Evolutionary conservation across 495 filamentous ascomycete species (phyloP).

Genomic region (Pyronema domesticum): DNA sequence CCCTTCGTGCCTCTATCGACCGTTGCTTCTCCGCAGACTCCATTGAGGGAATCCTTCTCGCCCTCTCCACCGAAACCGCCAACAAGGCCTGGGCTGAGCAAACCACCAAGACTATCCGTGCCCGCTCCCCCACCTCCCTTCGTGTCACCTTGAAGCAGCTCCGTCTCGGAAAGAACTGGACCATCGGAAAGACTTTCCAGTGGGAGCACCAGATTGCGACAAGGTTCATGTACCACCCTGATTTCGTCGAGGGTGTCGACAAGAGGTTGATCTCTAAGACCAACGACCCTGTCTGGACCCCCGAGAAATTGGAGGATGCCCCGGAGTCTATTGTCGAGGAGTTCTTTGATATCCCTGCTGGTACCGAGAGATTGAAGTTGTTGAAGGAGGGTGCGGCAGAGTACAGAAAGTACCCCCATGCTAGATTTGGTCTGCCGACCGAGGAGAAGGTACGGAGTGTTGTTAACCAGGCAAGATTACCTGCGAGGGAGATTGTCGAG

Average conservation of each 20-base stretch:
- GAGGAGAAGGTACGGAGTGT: slow-evolving; percentile 49
- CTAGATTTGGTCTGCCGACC: slow-evolving; percentile 47
- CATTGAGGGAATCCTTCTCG: slow-evolving; percentile 49
- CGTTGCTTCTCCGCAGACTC: slow-evolving; percentile 52
- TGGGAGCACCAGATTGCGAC: slow-evolving; percentile 62
- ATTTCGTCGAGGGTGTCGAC: slow-evolving; percentile 75
- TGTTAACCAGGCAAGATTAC: slow-evolving; percentile 29
- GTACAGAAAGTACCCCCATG: slow-evolving; percentile 53
- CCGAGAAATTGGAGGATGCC: slow-evolving; percentile 44
- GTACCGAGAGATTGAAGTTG: slow-evolving; percentile 34
- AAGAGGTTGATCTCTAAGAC: slow-evolving; percentile 53
- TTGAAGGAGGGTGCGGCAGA: slow-evolving; percentile 28
- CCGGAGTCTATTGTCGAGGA: slow-evolving; percentile 36
- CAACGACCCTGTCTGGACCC: slow-evolving; percentile 40
- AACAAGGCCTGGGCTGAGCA: slow-evolving; percentile 51
- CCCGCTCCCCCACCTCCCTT: slow-evolving; percentile 67
- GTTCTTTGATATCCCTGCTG: slow-evolving; percentile 37
- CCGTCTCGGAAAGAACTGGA: slow-evolving; percentile 55
- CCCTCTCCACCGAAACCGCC: slow-evolving; percentile 40
- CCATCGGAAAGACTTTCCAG: slow-evolving; percentile 63
- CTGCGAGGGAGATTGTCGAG: slow-evolving; percentile 29
- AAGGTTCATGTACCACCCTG: slow-evolving; percentile 69
- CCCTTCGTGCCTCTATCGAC: slow-evolving; percentile 61
- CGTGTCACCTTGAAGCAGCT: slow-evolving; percentile 67
- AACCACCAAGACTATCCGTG: slow-evolving; percentile 49